Evolutionary conservation across 192 early-diverging fungal species (phyloP).

Genomic region (Rhizophagus prolifer): DNA sequence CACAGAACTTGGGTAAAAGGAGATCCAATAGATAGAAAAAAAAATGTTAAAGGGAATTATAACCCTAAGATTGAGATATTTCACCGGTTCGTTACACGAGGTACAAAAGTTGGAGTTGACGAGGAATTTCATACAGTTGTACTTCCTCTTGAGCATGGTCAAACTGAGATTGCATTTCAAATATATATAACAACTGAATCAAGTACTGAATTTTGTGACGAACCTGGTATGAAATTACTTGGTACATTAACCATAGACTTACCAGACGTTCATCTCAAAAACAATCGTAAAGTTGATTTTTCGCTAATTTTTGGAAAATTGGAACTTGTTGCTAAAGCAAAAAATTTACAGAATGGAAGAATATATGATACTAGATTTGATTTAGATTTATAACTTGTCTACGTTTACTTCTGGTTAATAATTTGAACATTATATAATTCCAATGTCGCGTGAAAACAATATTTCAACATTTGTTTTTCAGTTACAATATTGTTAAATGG

Average conservation of each 20-base stretch:
- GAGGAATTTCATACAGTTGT: too few relatives aligned
- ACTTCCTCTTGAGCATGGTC: too few relatives aligned
- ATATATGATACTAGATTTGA: slow-evolving; percentile 8
- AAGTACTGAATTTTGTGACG: slow-evolving; percentile 8
- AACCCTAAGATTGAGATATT: too few relatives aligned
- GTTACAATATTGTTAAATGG: too few relatives aligned
- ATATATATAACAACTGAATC: neutral
- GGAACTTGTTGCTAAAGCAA: slow-evolving; percentile 20
- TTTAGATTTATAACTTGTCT: too few relatives aligned
- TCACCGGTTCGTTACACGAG: too few relatives aligned
- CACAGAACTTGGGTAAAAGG: too few relatives aligned
- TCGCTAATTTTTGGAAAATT: slow-evolving; percentile 5
- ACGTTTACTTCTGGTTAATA: too few relatives aligned
- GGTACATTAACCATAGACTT: neutral
- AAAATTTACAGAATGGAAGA: neutral
- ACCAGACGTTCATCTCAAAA: neutral
- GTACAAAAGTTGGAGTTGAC: neutral
- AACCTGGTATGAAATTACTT: slow-evolving; percentile 2
- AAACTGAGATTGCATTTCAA: neutral
- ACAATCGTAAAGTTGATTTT: neutral
- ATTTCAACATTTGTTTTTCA: too few relatives aligned
- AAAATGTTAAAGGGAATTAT: too few relatives aligned
- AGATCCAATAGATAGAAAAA: neutral
- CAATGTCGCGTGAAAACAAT: too few relatives aligned
- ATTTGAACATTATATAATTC: too few relatives aligned